These are phyloP conservation scores for Saussurea involucrata DNA, from an alignment of 129 eudicot species.

Conservation along the genomic window DNA sequence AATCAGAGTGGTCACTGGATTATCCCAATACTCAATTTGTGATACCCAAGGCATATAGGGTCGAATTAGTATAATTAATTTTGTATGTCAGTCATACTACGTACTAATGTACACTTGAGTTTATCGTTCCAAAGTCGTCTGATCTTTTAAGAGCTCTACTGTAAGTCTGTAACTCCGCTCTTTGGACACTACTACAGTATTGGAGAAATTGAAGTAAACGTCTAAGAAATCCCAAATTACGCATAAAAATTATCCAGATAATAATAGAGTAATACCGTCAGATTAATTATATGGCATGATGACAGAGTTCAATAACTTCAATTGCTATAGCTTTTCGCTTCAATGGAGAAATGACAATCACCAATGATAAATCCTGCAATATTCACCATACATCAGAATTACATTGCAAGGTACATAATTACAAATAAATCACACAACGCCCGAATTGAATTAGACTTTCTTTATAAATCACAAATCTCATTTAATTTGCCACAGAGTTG, in stretches of 20 bases:
- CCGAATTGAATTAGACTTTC: neutral
- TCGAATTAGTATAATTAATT: neutral
- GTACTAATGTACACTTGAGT: neutral
- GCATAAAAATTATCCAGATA: neutral
- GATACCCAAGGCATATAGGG: neutral
- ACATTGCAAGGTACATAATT: neutral
- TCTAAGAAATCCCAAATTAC: conserved; percentile 1
- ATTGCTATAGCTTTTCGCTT: conserved; percentile 2
- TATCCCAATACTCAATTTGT: neutral
- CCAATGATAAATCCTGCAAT: neutral
- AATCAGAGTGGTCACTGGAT: neutral
- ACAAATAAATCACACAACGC: neutral
- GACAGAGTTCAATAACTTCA: neutral
- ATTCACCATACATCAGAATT: neutral
- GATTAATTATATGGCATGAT: neutral
- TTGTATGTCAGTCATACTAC: neutral
- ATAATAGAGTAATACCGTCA: neutral
- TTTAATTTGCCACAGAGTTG: neutral
- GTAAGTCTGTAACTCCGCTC: neutral
- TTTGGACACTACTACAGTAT: neutral
- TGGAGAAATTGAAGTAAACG: neutral
- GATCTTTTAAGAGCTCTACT: neutral
- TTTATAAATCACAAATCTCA: neutral
- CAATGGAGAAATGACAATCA: conserved; percentile 6
- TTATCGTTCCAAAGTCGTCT: neutral